Evolutionary conservation across 2,329 filamentous ascomycete genomes (phyloP), one percentile per base, ranked within the genome.

Genomic region (Sporothrix euskadiensis): DNA sequence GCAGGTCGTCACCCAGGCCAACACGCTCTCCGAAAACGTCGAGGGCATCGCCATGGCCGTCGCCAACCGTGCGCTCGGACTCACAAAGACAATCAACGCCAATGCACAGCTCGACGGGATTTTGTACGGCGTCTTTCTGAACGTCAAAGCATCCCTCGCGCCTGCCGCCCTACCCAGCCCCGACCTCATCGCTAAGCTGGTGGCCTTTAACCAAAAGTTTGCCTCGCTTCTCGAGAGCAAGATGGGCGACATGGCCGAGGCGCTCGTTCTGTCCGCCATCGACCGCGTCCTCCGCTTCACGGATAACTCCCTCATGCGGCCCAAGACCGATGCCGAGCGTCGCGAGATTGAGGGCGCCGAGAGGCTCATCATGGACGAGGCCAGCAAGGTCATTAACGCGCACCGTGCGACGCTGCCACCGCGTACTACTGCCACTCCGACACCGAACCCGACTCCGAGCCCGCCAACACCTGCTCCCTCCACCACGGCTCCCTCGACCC

Each of bases 1-100:
- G 12, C 83, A 85, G 10, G 80, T 87, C 19, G 81, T 84, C 12
- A 81, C 83, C 70, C 85, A 85, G 73, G 80, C 87, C 57, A 81
- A 81, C 47, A 35, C 59, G 70, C 69, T 77, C 69, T 83, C 83
- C 75, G 82, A 83, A 0, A 80, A 81, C 16, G 81, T 81, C 14
- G 83, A 86, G 73, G 83, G 82, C 32, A 83, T 87, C 32, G 84
- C 86, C 74, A 85, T 87, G 82, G 86, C 85, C 7, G 86, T 86
- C 14, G 80, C 88, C 75, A 87, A 87, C 75, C 85, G 85, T 35
- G 85, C 83, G 61, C 79, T 87, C 10, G 85, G 85, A 0, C 81
- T 88, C 65, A 83, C 86, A 74, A 80, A 81, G 66, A 78, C 76
- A 74, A 76, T 78, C 57, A 81, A 82, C 7, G 83, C 83, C 0